Evolutionary conservation across 139 green algal genomes (phyloP).

Genomic region (Astrephomene gubernaculifera): DNA sequence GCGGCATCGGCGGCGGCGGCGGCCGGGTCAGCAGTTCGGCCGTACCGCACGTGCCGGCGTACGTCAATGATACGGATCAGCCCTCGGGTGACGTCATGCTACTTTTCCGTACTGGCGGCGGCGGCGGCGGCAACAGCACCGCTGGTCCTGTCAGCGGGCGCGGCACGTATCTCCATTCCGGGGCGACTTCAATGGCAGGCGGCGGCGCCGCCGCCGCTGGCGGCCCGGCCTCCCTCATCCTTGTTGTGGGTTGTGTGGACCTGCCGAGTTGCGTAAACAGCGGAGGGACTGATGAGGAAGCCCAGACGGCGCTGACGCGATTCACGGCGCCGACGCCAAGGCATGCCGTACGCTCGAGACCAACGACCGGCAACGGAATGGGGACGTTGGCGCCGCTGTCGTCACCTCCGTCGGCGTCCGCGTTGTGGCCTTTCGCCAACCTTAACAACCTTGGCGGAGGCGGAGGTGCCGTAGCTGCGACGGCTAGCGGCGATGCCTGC

Average conservation of each 20-base stretch:
- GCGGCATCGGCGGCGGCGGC: no score
- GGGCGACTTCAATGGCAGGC: no score
- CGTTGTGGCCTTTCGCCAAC: not conserved
- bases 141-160: not conserved
- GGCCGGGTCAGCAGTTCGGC: no score
- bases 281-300: not conserved
- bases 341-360: not conserved
- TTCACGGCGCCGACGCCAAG: not conserved
- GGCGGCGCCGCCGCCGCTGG: not conserved
- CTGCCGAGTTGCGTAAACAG: not conserved
- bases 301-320: not conserved
- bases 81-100: slow-evolving; percentile 22
- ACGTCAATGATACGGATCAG: slow-evolving; percentile 37
- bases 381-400: not conserved
- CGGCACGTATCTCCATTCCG: no score
- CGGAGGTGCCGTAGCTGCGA: not conserved
- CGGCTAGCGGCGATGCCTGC: not conserved
- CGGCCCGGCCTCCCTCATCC: slow-evolving; percentile 10
- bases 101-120: slow-evolving; percentile 15
- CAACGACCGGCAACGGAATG: not conserved
- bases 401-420: not conserved
- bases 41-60: slow-evolving; percentile 29
- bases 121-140: not conserved
- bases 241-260: slow-evolving; percentile 6
- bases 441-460: not conserved